Conservation (phyloP, 345 rosid genomes). For the Aegle marmelos region DNA sequence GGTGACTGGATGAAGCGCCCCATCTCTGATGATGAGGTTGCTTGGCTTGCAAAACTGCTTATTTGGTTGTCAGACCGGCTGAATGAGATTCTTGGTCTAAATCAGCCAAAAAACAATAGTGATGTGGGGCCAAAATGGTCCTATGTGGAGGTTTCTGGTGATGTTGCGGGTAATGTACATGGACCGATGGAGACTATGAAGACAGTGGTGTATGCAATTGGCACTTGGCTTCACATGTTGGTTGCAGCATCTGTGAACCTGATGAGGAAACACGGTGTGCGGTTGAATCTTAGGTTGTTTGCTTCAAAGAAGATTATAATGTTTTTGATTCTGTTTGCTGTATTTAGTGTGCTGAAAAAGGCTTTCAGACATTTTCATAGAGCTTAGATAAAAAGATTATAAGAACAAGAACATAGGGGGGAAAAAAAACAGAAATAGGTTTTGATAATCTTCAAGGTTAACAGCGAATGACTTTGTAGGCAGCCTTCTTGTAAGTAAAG, state of each 20-base stretch:
- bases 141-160: slow-evolving; percentile 46
- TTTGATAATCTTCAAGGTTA: neutral
- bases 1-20: slow-evolving; percentile 96
- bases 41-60: slow-evolving; percentile 72
- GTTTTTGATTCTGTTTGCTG: slow-evolving; percentile 38
- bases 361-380: slow-evolving; percentile 26
- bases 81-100: slow-evolving; percentile 62
- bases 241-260: slow-evolving; percentile 29
- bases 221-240: slow-evolving; percentile 48
- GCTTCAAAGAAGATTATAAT: slow-evolving; percentile 77
- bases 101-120: slow-evolving; percentile 31
- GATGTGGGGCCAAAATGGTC: slow-evolving; percentile 37
- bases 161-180: slow-evolving; percentile 25
- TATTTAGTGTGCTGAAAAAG: slow-evolving; percentile 47
- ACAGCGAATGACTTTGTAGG: neutral
- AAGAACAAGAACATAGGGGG: neutral
- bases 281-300: slow-evolving; percentile 69
- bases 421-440: neutral
- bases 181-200: slow-evolving; percentile 47
- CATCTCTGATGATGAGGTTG: slow-evolving; percentile 69
- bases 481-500: neutral
- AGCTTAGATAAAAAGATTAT: slow-evolving; percentile 14
- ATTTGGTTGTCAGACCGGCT: slow-evolving; percentile 61
- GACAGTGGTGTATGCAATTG: slow-evolving; percentile 32
- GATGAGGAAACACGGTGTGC: slow-evolving; percentile 63